Percentiles rank a stretch among this genome's conserved stretches.
These are phyloP conservation scores for Lachnellula arida DNA, from an alignment of 2,329 filamentous ascomycete genomes.

Conservation along the genomic window DNA sequence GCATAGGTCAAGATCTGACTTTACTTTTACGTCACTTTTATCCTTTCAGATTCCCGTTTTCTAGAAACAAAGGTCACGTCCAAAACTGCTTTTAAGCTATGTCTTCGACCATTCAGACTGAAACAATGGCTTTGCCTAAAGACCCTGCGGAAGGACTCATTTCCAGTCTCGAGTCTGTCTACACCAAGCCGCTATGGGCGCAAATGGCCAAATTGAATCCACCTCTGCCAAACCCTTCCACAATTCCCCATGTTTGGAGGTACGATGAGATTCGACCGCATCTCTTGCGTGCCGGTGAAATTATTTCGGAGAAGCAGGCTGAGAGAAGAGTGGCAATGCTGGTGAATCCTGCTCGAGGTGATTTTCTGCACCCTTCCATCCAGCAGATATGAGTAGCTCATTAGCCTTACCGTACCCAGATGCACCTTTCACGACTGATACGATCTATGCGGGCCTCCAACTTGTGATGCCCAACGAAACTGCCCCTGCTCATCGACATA, in stretches of 20 bases:
- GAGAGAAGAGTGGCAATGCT: constrained; percentile 41
- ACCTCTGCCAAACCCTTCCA: constrained; percentile 40
- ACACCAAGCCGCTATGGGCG: constrained; percentile 40
- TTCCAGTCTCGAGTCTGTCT: no score
- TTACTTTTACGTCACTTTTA: no score
- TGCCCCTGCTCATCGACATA: constrained; percentile 51
- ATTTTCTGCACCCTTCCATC: constrained; percentile 1
- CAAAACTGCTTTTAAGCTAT: no score
- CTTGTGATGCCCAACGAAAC: constrained; percentile 52
- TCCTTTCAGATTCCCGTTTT: no score
- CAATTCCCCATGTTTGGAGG: constrained; percentile 38
- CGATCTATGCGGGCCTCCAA: constrained; percentile 53
- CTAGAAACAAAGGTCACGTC: no score
- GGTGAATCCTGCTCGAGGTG: constrained; percentile 35
- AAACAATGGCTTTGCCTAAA: no score
- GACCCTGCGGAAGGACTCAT: no score
- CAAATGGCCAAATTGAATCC: constrained; percentile 45
- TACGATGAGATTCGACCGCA: constrained; percentile 33
- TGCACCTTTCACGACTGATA: constrained; percentile 53
- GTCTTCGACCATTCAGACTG: no score
- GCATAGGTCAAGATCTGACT: no score
- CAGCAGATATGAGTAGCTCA: not conserved
- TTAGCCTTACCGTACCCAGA: constrained; percentile 31
- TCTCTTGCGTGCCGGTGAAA: constrained; percentile 32
- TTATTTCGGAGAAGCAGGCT: constrained; percentile 38